phyloP scores from a whole-genome alignment of 495 filamentous ascomycete species.

The Tuber umbilicatum region DNA sequence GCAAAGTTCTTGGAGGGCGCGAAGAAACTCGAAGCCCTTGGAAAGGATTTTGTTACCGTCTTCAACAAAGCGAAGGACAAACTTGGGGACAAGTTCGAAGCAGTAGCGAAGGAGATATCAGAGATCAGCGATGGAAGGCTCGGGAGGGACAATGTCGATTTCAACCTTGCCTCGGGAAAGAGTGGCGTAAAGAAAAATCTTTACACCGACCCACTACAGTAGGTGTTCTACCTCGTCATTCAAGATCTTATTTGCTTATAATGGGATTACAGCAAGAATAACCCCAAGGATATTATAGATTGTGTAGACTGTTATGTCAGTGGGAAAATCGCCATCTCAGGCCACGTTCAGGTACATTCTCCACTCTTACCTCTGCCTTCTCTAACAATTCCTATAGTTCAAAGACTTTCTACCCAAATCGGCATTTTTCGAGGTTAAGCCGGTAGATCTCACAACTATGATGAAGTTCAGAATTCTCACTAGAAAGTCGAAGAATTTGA shows the following conservation, averaged over 20 bases:
- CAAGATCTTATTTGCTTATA: neutral
- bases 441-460: constrained; percentile 7
- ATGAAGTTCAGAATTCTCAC: constrained; percentile 17
- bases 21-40: neutral
- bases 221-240: neutral
- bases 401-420: constrained; percentile 14
- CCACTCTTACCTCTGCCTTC: neutral
- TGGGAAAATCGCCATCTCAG: constrained; percentile 13
- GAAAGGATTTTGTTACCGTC: neutral
- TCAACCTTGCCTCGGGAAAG: constrained; percentile 12
- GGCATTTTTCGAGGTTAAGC: constrained; percentile 8
- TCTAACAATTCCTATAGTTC: constrained; percentile 7
- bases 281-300: constrained; percentile 7
- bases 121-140: constrained; percentile 1
- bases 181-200: constrained; percentile 7
- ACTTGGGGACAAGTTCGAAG: constrained; percentile 2
- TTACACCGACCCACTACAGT: constrained; percentile 9
- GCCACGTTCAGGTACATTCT: constrained; percentile 9
- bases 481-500: neutral
- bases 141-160: constrained; percentile 9
- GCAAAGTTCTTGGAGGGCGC: neutral
- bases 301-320: constrained; percentile 17
- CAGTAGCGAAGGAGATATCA: neutral
- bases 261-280: neutral
- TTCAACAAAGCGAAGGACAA: neutral